Evolutionary conservation across 805 yeast genomes (phyloP).

Genomic region (Yarrowia deformans): DNA sequence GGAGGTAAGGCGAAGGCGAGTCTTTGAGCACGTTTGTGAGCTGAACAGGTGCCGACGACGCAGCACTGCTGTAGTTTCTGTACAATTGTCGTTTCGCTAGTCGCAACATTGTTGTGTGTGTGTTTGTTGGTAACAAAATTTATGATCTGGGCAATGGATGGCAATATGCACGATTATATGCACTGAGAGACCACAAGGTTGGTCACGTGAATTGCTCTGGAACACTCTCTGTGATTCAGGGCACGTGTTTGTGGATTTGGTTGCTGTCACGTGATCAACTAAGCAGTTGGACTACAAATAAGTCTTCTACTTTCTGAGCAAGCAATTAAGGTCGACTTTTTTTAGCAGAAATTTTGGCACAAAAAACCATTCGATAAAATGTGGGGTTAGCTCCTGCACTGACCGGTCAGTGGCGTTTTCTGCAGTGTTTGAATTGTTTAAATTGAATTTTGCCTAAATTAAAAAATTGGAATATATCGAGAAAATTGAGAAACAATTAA

Average conservation of each 20-base stretch:
- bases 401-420: not conserved
- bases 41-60: slow-evolving; percentile 5
- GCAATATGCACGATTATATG: slow-evolving; percentile 29
- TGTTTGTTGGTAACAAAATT: not conserved
- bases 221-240: not conserved
- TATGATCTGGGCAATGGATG: slow-evolving; percentile 1
- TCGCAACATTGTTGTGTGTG: slow-evolving; percentile 8
- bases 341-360: not conserved
- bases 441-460: too few relatives aligned
- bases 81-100: slow-evolving; percentile 27
- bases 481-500: too few relatives aligned
- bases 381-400: slow-evolving; percentile 9
- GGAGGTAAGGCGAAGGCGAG: slow-evolving; percentile 46
- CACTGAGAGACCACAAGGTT: not conserved
- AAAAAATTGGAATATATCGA: too few relatives aligned
- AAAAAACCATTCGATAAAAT: not conserved
- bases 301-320: too few relatives aligned
- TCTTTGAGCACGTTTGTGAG: slow-evolving; percentile 24
- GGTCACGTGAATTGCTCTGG: slow-evolving; percentile 34
- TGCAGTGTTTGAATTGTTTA: too few relatives aligned
- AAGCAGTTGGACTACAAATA: not conserved
- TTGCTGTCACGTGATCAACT: not conserved
- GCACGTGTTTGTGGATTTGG: slow-evolving; percentile 3
- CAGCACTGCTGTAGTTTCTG: slow-evolving; percentile 16
- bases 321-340: too few relatives aligned